phyloP scores from a whole-genome alignment of 2,329 filamentous ascomycete genomes.

The Claviceps paspali region DNA sequence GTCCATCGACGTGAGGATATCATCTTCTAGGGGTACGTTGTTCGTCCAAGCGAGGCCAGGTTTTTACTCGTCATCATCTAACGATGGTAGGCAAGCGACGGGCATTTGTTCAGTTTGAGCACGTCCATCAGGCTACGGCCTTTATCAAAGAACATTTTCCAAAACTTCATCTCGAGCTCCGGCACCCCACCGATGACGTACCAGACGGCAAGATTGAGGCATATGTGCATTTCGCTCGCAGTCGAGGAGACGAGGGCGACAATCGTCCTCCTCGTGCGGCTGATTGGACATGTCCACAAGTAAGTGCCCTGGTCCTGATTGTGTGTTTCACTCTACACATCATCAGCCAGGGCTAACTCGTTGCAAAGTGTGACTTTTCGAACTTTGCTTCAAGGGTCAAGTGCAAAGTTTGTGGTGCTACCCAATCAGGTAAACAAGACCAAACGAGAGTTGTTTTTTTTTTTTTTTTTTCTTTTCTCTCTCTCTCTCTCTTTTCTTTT shows the following conservation, averaged over 20 bases:
- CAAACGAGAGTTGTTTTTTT: no score
- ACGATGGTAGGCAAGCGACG: constrained; percentile 19
- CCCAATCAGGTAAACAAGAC: constrained; percentile 15
- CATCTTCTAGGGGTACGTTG: constrained; percentile 18
- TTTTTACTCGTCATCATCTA: no score
- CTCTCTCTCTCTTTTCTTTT: not conserved
- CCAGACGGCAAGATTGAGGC: constrained; percentile 23
- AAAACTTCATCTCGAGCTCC: constrained; percentile 21
- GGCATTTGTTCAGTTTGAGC: constrained; percentile 27
- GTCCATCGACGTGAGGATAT: constrained; percentile 23
- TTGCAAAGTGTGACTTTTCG: constrained; percentile 22
- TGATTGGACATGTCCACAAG: constrained; percentile 23
- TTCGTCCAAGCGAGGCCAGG: no score
- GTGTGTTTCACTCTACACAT: no score
- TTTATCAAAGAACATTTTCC: constrained; percentile 29
- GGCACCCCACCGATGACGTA: constrained; percentile 21
- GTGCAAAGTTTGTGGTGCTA: constrained; percentile 23
- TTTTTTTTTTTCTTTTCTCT: not conserved
- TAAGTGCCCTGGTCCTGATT: constrained; percentile 9
- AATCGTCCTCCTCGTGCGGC: constrained; percentile 9
- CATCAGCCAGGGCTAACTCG: no score
- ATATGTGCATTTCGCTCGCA: constrained; percentile 27
- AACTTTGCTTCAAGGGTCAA: constrained; percentile 23
- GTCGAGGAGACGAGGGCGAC: constrained; percentile 19
- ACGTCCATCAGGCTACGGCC: constrained; percentile 22